These are phyloP conservation scores for Polysphondylium violaceum DNA, from an alignment of 78 protist genomes.

Conservation along the genomic window DNA sequence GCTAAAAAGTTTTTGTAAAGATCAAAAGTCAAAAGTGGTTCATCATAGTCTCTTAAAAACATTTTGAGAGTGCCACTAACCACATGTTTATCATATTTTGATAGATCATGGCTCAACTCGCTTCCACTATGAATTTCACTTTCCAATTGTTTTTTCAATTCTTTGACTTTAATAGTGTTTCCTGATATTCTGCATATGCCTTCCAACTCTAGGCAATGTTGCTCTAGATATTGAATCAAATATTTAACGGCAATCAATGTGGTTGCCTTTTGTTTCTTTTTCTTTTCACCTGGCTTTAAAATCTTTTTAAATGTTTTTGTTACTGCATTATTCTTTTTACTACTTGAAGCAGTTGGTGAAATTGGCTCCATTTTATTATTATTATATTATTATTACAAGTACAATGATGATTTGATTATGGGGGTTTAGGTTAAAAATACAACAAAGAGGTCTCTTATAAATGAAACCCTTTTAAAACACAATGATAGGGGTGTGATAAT, in stretches of 20 bases:
- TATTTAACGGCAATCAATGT: constrained; percentile 12
- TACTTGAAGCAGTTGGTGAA: neutral
- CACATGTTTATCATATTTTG: constrained; percentile 32
- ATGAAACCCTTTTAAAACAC: too few species aligned
- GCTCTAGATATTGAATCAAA: constrained; percentile 20
- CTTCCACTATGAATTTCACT: constrained; percentile 23
- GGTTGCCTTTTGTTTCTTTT: constrained; percentile 52
- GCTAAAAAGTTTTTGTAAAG: constrained; percentile 70
- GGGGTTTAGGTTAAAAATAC: too few species aligned
- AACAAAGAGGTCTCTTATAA: too few species aligned
- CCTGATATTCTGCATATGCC: constrained; percentile 73
- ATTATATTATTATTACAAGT: too few species aligned
- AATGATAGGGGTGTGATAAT: too few species aligned
- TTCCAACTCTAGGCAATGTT: constrained; percentile 42
- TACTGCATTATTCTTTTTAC: constrained; percentile 24
- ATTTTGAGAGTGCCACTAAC: constrained; percentile 69
- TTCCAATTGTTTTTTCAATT: constrained; percentile 49
- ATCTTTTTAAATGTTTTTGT: constrained; percentile 59
- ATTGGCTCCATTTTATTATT: constrained; percentile 28
- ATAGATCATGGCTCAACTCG: constrained; percentile 30
- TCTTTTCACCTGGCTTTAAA: constrained; percentile 52
- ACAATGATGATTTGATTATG: too few species aligned
- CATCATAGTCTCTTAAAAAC: constrained; percentile 72
- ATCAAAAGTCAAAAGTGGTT: constrained; percentile 78
- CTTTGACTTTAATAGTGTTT: constrained; percentile 37